Evolutionary conservation across 2,329 filamentous ascomycete genomes (phyloP), one percentile per base, ranked within the genome.

Genomic region (Cadophora sp.): DNA sequence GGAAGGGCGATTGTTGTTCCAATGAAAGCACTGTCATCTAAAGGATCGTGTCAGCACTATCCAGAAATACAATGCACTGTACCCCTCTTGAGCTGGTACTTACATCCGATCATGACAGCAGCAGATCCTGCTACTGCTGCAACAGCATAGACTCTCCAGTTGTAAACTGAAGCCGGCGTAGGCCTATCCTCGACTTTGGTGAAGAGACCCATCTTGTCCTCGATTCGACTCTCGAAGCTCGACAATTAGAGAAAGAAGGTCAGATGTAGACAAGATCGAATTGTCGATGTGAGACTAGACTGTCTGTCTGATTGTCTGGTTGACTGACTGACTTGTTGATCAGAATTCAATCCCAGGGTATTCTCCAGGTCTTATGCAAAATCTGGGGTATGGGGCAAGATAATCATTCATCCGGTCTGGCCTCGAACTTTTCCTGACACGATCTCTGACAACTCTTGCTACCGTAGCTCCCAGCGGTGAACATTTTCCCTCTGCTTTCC

Each of bases 1-100:
- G 85, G 82, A 36, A 95, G 82, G 1, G 90, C 87, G 39, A 94
- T 81, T 1, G 92, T 94, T 0, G 89, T 92, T 68, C 91, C 91
- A 72, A 94, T 94, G 79, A 94, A 94, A 70, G 92, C 89, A 61
- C 87, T 90, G 77, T 94, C 91, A 56, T 72, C 58, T 51, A 47
- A 47, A 14, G n/a, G n/a, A 2, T 30, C 16, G 36, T 30, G 53
- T 66, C 22, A 66, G 50, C 33, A 58, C n/a, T 24, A 16, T 22
- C 18, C 8, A 41, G 20, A 33, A 6, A n/a, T 4, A 8, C 16
- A 24, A 33, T 22, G 9, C 9, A n/a, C 7, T 14, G 27, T 30
- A 30, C 27, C 27, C 18, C 13, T 27, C 30, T 27, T n/a, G 1
- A 24, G 50, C 43, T 11, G n/a, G 27, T 62, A 47, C 50, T 43